phyloP scores from a whole-genome alignment of 2,329 filamentous ascomycete species.

The Penicillium expansum region DNA sequence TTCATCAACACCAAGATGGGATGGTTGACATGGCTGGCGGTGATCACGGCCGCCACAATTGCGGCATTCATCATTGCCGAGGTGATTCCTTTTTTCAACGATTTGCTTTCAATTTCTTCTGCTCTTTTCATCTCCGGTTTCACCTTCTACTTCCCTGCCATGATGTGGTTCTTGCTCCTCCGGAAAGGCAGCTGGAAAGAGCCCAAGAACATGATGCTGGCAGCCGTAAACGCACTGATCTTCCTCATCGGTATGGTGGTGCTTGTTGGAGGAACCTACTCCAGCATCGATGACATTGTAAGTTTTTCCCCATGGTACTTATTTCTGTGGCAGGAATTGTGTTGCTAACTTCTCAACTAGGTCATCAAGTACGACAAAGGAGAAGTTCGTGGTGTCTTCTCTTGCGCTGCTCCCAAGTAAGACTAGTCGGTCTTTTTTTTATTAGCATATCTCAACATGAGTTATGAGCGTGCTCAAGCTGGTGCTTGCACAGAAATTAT shows the following conservation, averaged over 20 bases:
- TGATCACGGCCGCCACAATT: slow-evolving; percentile 61
- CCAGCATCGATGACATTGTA: slow-evolving; percentile 45
- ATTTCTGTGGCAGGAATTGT: neutral
- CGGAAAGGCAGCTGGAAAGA: slow-evolving; percentile 25
- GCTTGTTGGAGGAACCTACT: slow-evolving; percentile 74
- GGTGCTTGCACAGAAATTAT: neutral
- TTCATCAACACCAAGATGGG: slow-evolving; percentile 35
- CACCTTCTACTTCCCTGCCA: slow-evolving; percentile 68
- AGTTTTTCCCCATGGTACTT: slow-evolving; percentile 19
- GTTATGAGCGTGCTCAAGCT: slow-evolving; percentile 5
- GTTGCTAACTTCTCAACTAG: slow-evolving; percentile 14
- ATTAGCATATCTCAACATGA: neutral
- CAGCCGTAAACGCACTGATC: slow-evolving; percentile 63
- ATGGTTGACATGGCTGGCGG: slow-evolving; percentile 32
- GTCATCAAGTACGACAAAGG: slow-evolving; percentile 64
- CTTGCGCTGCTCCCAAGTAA: slow-evolving; percentile 51
- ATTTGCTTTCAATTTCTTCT: slow-evolving; percentile 47
- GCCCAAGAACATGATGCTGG: slow-evolving; percentile 51
- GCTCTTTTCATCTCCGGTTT: slow-evolving; percentile 84
- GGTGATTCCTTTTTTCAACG: slow-evolving; percentile 80
- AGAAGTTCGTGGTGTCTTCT: slow-evolving; percentile 66
- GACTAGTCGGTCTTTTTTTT: neutral
- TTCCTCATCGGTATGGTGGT: slow-evolving; percentile 72
- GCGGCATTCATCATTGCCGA: slow-evolving; percentile 79
- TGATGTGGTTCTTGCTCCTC: slow-evolving; percentile 33